phyloP scores from a whole-genome alignment of 2,329 filamentous ascomycete genomes.

The Remersonia thermophila region DNA sequence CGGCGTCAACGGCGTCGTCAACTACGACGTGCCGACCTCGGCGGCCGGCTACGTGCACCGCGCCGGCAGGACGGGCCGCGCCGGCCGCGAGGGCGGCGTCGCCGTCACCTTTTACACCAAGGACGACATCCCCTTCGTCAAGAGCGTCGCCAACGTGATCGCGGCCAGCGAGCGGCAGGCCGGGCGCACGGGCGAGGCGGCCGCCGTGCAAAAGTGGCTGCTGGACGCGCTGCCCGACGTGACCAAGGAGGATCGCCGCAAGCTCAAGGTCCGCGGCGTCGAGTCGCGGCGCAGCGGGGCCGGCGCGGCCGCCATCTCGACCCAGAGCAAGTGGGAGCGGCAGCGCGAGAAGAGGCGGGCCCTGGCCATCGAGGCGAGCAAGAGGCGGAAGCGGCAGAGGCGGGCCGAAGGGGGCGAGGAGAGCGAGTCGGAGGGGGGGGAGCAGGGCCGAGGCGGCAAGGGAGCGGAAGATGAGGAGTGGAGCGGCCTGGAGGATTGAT shows the following conservation, averaged over 20 bases:
- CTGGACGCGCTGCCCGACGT: constrained; percentile 76
- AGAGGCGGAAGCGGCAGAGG: constrained; percentile 35
- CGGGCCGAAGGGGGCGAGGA: constrained; percentile 8
- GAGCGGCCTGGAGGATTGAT: constrained; percentile 20
- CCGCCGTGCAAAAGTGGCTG: constrained; percentile 68
- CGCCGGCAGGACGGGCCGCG: constrained; percentile 79
- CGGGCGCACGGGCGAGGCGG: constrained; percentile 32
- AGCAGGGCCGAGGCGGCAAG: constrained; percentile 19
- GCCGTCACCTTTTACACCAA: constrained; percentile 93
- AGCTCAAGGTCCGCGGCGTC: constrained; percentile 69
- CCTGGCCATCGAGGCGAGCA: constrained; percentile 51
- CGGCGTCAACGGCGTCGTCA: constrained; percentile 90
- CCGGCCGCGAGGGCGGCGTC: constrained; percentile 74
- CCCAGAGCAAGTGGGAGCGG: constrained; percentile 65
- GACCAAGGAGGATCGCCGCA: constrained; percentile 71
- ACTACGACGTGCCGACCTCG: constrained; percentile 92
- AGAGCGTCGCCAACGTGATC: constrained; percentile 88
- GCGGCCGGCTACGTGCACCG: constrained; percentile 87
- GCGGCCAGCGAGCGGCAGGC: constrained; percentile 65
- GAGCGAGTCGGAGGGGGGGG: constrained; percentile 1
- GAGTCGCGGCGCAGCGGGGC: constrained; percentile 46
- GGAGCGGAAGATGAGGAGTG: constrained; percentile 15
- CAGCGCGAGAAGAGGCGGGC: constrained; percentile 53
- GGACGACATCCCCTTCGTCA: constrained; percentile 81
- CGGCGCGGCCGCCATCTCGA: constrained; percentile 59